A percentile compares a stretch with the other conserved stretches of the same genome.
Evolutionary conservation across 2,329 filamentous ascomycete species (phyloP).

Genomic region (Penicillium occitanis): DNA sequence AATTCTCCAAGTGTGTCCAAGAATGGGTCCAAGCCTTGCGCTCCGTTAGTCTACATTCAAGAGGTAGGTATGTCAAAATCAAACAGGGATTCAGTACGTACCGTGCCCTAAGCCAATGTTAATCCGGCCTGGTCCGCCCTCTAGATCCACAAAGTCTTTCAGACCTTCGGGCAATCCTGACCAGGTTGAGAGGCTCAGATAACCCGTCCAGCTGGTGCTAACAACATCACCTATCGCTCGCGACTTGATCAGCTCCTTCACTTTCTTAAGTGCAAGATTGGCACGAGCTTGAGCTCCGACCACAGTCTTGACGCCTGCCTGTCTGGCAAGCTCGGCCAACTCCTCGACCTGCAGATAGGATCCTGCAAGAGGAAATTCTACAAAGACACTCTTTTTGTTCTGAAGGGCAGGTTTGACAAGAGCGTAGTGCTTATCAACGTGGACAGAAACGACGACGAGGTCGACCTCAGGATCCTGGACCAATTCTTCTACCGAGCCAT

Average conservation of each 20-base stretch:
- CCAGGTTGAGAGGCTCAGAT: constrained; percentile 7
- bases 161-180: constrained; percentile 9
- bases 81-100: not conserved
- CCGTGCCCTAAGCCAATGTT: constrained; percentile 19
- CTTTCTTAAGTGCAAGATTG: constrained; percentile 13
- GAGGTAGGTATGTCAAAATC: not conserved
- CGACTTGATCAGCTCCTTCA: constrained; percentile 17
- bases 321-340: constrained; percentile 10
- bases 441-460: constrained; percentile 17
- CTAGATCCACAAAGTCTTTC: constrained; percentile 10
- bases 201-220: constrained; percentile 13
- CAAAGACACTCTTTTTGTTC: constrained; percentile 18
- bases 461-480: constrained; percentile 18
- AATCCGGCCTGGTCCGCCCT: constrained; percentile 12
- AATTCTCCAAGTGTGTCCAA: constrained; percentile 17
- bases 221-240: constrained; percentile 16
- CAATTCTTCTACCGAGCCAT: constrained; percentile 16
- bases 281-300: constrained; percentile 17
- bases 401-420: constrained; percentile 9
- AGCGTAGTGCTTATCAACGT: constrained; percentile 19
- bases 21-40: constrained; percentile 14
- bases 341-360: constrained; percentile 15
- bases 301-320: constrained; percentile 6
- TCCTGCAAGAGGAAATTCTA: constrained; percentile 14
- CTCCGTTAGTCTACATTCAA: not conserved